Base-by-base conservation (phyloP, 129 eudicot species). In the Flaveria brownii region DNA sequence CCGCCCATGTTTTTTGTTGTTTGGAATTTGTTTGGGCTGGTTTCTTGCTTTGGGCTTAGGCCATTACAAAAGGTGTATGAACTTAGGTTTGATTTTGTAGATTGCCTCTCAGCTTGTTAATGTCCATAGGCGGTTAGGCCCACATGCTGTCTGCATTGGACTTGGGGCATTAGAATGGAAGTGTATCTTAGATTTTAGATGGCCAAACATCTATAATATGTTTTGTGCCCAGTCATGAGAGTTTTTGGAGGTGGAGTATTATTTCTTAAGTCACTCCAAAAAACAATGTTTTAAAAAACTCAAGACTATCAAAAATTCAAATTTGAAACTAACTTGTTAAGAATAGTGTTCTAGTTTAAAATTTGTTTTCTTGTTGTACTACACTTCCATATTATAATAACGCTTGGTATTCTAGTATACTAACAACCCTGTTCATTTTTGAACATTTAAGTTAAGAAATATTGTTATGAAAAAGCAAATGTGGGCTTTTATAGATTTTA, bases 61-160 rank as follows among this genome's bases (percentile, higher is more conserved):
- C 18, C 18, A 22, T 77, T 67, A 43, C 80, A 51, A 52, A 66
- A 54, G 73, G 45, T 50, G 22, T 67, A 67, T 23, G 74, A 68
- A 54, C 68, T 54, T 77, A 52, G 68, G 74, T 68, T 54, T 54
- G 18, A 52, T 51, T 51, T 50, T 76, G 64, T 66, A 52, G 80
- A 66, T 66, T 51, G 45, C 22, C 65, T 39, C 25, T 46, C 22
- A 52, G 23, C 23, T 52, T 52, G 60, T 52, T 52, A 16, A 52
- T 16, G 18, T 6, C n/a, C 14, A 20, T 20, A 20, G 22, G 22
- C 22, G 22, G 22, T 17, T 61, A 23, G 78, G 55, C 41, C 61
- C 41, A 4, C 28, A 33, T 33, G 47, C 2, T 2, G 12, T 47
- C 9, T 75, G 36, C 47, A 12, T 46, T 62, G 50, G 79, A 47